A percentile compares a stretch with the other conserved stretches of the same genome.
Evolutionary conservation across 2,329 filamentous ascomycete genomes (phyloP).

Genomic region (Calonectria hongkongensis): DNA sequence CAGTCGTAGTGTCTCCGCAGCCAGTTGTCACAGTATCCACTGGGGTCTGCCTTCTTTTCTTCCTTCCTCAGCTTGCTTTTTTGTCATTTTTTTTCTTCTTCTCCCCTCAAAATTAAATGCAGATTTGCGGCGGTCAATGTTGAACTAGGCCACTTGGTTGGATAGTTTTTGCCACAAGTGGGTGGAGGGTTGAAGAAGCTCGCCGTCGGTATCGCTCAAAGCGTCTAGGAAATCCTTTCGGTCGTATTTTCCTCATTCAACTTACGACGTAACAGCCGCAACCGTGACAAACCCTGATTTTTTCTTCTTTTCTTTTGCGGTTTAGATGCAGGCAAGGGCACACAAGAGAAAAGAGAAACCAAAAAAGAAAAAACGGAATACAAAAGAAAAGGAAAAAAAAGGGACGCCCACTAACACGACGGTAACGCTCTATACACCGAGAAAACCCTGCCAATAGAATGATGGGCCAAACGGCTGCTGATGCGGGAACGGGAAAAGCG

Average conservation of each 20-base stretch:
- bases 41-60: neutral
- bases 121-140: conserved; percentile 23
- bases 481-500: conserved; percentile 21
- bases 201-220: conserved; percentile 23
- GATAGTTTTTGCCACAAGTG: neutral
- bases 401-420: conserved; percentile 1
- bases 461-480: conserved; percentile 21
- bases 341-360: neutral
- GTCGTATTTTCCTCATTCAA: conserved; percentile 25
- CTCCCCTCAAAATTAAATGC: conserved; percentile 4
- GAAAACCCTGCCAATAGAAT: conserved; percentile 19
- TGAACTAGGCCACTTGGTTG: conserved; percentile 9
- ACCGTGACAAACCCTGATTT: neutral
- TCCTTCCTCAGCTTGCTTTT: conserved; percentile 16
- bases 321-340: neutral
- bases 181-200: conserved; percentile 2
- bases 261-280: conserved; percentile 19
- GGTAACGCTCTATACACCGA: conserved; percentile 6
- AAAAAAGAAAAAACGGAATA: neutral
- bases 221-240: conserved; percentile 22
- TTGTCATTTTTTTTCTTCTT: conserved; percentile 22
- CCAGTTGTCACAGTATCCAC: conserved; percentile 23
- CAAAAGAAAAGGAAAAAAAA: neutral
- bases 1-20: conserved; percentile 9
- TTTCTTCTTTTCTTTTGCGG: neutral